phyloP scores from a whole-genome alignment of 192 early-diverging fungal species.

The Ambispora gerdemannii region DNA sequence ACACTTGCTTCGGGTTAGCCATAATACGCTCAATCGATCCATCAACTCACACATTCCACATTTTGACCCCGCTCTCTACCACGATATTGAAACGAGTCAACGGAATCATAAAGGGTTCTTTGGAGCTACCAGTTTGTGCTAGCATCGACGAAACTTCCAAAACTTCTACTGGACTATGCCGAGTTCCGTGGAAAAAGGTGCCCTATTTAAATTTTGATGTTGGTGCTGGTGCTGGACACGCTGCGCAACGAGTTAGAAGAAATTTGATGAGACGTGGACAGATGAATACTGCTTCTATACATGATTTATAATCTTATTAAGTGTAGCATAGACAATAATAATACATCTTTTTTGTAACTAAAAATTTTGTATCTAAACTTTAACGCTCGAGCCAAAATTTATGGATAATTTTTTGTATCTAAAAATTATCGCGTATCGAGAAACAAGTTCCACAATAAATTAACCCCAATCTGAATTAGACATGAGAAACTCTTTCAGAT shows the following conservation, averaged over 20 bases:
- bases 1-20: constrained; percentile 60
- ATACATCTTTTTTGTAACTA: too few species aligned
- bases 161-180: constrained; percentile 34
- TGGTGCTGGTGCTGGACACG: constrained; percentile 34
- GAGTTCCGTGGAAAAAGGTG: constrained; percentile 51
- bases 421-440: too few species aligned
- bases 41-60: constrained; percentile 45
- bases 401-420: too few species aligned
- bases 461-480: not conserved
- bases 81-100: constrained; percentile 39
- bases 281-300: not conserved
- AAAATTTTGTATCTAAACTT: too few species aligned
- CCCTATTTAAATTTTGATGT: constrained; percentile 49
- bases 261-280: constrained; percentile 1
- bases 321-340: too few species aligned
- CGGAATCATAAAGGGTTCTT: constrained; percentile 51
- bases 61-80: constrained; percentile 53
- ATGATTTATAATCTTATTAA: too few species aligned
- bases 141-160: constrained; percentile 42
- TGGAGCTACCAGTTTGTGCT: constrained; percentile 48
- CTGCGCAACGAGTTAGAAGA: constrained; percentile 16
- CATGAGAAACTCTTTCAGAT: constrained; percentile 47
- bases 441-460: too few species aligned
- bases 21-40: constrained; percentile 68
- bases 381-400: too few species aligned